phyloP scores from a whole-genome alignment of 331 rosid genomes.

The Cydonia oblonga region DNA sequence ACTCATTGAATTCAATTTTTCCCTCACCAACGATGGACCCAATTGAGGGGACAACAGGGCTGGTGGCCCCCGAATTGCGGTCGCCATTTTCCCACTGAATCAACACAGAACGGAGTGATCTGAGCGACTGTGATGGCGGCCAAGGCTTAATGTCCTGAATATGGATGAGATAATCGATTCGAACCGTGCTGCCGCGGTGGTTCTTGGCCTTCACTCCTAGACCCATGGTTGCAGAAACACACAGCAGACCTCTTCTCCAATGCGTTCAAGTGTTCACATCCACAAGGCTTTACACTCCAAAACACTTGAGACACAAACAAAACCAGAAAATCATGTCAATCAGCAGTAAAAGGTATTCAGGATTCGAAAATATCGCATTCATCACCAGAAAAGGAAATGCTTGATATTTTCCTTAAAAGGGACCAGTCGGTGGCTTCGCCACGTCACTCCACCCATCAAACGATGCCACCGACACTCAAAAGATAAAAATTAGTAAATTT shows the following conservation, averaged over 20 bases:
- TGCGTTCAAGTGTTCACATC: conserved; percentile 8
- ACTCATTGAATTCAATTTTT: conserved; percentile 64
- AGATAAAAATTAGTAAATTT: background rate
- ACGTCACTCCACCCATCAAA: background rate
- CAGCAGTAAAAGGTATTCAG: background rate
- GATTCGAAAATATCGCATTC: background rate
- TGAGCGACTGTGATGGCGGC: conserved; percentile 86
- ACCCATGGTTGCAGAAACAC: conserved; percentile 33
- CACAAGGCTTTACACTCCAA: conserved; percentile 17
- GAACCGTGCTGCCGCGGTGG: conserved; percentile 46
- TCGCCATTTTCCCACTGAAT: conserved; percentile 94
- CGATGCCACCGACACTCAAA: background rate
- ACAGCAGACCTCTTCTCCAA: conserved; percentile 16
- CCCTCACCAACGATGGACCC: conserved; percentile 70
- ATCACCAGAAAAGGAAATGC: too few relatives aligned
- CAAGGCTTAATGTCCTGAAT: conserved; percentile 87
- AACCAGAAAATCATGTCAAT: background rate
- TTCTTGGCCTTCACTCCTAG: conserved; percentile 59
- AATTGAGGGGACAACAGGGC: conserved; percentile 48
- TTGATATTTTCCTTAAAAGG: too few relatives aligned
- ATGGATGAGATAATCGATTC: conserved; percentile 52
- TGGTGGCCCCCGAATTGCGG: conserved; percentile 69
- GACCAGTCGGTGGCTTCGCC: too few relatives aligned
- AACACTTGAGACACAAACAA: conserved; percentile 18
- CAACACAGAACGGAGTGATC: conserved; percentile 58